Percentiles rank a stretch among this genome's conserved stretches.
Evolutionary conservation across 2,329 filamentous ascomycete species (phyloP).

Genomic region (Furcasterigmium sp.): DNA sequence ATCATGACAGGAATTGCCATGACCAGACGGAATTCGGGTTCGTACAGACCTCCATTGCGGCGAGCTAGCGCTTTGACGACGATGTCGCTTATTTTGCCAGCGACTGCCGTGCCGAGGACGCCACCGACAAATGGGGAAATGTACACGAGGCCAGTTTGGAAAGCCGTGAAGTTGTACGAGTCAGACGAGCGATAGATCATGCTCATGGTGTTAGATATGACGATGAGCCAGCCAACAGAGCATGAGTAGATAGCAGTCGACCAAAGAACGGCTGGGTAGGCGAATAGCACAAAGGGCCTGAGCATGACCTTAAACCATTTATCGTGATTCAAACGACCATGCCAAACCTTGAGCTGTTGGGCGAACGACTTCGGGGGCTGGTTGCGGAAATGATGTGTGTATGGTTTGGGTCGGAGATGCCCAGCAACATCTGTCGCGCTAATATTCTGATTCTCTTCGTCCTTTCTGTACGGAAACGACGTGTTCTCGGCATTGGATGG

Average conservation of each 20-base stretch:
- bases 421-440: no score
- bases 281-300: conserved; percentile 79
- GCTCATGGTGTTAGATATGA: conserved; percentile 82
- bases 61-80: conserved; percentile 78
- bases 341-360: conserved; percentile 70
- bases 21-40: conserved; percentile 86
- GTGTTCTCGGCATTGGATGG: no score
- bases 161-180: conserved; percentile 73
- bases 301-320: conserved; percentile 73
- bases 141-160: conserved; percentile 83
- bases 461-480: no score
- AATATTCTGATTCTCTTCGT: no score
- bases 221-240: conserved; percentile 91
- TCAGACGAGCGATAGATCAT: conserved; percentile 67
- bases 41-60: conserved; percentile 76
- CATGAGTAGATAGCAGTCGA: conserved; percentile 78
- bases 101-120: conserved; percentile 84
- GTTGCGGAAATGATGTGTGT: conserved; percentile 66
- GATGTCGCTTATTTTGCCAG: conserved; percentile 80
- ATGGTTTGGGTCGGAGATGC: conserved; percentile 34
- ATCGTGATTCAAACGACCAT: conserved; percentile 72
- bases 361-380: conserved; percentile 65
- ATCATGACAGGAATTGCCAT: conserved; percentile 80
- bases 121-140: conserved; percentile 86
- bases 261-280: conserved; percentile 88